Evolutionary conservation across 768 basidiomycete genomes (phyloP).

Genomic region (Calocybe gangraenosa): DNA sequence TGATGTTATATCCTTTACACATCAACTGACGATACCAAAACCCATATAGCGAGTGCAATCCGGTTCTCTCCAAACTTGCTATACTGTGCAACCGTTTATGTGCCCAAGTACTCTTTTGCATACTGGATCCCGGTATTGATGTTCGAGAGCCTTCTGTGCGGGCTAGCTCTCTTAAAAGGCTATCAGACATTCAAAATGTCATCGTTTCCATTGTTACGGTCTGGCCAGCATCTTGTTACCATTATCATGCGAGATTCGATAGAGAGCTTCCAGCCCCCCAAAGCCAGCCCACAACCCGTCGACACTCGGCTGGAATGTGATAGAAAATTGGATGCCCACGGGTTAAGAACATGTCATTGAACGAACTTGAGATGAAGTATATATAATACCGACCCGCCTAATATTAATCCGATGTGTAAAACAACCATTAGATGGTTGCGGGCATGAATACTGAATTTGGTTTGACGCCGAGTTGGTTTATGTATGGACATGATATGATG

Average conservation of each 20-base stretch:
- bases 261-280: too few species aligned
- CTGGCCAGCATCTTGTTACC: constrained; percentile 39
- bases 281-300: too few species aligned
- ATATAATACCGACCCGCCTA: too few species aligned
- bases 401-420: too few species aligned
- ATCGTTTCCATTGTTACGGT: constrained; percentile 33
- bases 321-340: too few species aligned
- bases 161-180: constrained; percentile 45
- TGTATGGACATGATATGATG: too few species aligned
- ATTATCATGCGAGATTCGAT: constrained; percentile 57
- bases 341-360: too few species aligned
- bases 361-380: too few species aligned
- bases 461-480: too few species aligned
- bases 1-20: background rate
- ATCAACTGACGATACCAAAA: background rate
- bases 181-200: constrained; percentile 37
- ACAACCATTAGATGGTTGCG: too few species aligned
- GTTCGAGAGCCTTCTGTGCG: constrained; percentile 51
- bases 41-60: constrained; percentile 13
- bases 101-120: constrained; percentile 43
- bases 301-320: too few species aligned
- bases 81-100: constrained; percentile 38
- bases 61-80: constrained; percentile 16
- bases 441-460: too few species aligned
- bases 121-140: constrained; percentile 60